phyloP scores from a whole-genome alignment of 2,329 filamentous ascomycete species.

The Aspergillus chevalieri region DNA sequence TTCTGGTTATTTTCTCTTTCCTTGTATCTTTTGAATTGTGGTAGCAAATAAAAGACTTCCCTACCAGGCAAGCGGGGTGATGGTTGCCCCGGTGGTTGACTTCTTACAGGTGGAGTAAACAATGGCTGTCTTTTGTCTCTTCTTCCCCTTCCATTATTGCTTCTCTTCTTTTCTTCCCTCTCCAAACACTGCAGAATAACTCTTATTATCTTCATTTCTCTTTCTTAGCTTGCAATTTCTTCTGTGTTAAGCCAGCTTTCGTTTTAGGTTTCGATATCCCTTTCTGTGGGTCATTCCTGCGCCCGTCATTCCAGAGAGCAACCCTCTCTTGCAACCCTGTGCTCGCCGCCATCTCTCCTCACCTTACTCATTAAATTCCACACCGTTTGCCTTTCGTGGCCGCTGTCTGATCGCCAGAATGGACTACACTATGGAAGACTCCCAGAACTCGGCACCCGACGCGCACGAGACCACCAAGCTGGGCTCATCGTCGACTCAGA shows the following conservation, averaged over 20 bases:
- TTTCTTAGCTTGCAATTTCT: not conserved
- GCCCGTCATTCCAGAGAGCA: slow-evolving; percentile 29
- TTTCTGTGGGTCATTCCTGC: slow-evolving; percentile 13
- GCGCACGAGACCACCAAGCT: slow-evolving; percentile 59
- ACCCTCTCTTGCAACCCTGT: slow-evolving; percentile 11
- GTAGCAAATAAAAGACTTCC: not conserved
- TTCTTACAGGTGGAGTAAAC: slow-evolving; percentile 10
- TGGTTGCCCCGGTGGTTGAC: slow-evolving; percentile 13
- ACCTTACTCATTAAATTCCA: not conserved
- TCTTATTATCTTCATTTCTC: slow-evolving; percentile 1
- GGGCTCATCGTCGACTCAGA: slow-evolving; percentile 44
- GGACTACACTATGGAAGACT: slow-evolving; percentile 55
- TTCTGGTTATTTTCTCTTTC: not conserved
- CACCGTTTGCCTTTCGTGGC: not conserved
- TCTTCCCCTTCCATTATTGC: not conserved
- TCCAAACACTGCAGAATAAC: not conserved
- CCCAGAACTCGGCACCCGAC: slow-evolving; percentile 62
- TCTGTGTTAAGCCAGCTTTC: not conserved
- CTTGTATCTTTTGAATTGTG: not conserved
- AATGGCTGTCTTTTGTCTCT: slow-evolving; percentile 5
- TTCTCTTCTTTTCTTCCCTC: not conserved
- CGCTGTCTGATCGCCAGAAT: slow-evolving; percentile 27
- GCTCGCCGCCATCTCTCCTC: not conserved
- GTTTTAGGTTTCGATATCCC: slow-evolving; percentile 12
- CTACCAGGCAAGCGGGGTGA: not conserved